Evolutionary conservation across 2,329 filamentous ascomycete species (phyloP), one percentile per base, ranked within the genome.

Genomic region (Aspergillus brunneoviolaceus): DNA sequence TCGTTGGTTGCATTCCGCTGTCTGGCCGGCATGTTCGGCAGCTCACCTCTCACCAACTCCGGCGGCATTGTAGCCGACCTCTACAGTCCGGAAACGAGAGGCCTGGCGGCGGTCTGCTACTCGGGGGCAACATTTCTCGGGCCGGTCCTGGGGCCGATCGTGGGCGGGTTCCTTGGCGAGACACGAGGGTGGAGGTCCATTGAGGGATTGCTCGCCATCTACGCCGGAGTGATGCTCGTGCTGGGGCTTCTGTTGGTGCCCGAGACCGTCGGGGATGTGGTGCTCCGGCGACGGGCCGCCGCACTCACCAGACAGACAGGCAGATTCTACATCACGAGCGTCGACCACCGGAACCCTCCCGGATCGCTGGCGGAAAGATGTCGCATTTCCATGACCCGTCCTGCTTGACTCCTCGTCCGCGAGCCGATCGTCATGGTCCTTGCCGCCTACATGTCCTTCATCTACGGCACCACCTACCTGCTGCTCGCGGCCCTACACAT

Each of bases 261-360:
- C 45, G 84, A 86, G 67, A 81, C 82, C 0, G 85, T 85, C 60
- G 76, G 81, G 0, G 82, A 82, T 0, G 75, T 81, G 0, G 76
- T 86, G 3, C 76, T 85, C 0, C 77, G 84, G 16, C 65, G 72
- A 25, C 86, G 85, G 67, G 84, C 84, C 0, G 70, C 75, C 1
- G 75, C 80, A 45, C 68, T 86, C 1, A 76, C 84, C 23, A 75
- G 80, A 11, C 64, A 78, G 19, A 85, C 82, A 0, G 75, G 76
- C 56, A 85, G 85, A 58, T 84, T 85, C 49, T 82, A 85, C 9
- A 27, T 29, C 27, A 29, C 27, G 7, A 29, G 27, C 27, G 27
- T 9, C 27, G 27, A 29, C 27, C 27, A 29, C 27, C 27, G 7
- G 27, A 29, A 9, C 27, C 27, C 27, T 9, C 27, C 65, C 81